Base-by-base conservation (phyloP, 371 early-diverging fungal genomes). In the Syncephalastrum monosporum region DNA sequence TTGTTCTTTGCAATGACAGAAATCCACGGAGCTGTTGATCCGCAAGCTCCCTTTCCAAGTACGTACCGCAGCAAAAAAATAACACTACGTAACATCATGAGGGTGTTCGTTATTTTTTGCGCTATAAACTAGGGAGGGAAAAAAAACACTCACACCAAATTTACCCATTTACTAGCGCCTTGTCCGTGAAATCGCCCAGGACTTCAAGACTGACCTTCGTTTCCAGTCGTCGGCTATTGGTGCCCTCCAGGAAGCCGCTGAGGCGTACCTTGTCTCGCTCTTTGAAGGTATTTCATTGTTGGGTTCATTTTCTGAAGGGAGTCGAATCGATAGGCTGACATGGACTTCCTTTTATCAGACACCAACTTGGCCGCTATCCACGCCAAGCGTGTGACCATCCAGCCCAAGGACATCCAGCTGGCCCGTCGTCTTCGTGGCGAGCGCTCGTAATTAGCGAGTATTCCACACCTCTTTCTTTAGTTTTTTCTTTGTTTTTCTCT, bases 351-450 rank as follows among this genome's bases (percentile, higher is more conserved):
- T 62, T 98, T 97, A 75, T 96, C 97, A 80, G 97, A 99, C 85
- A 98, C 98, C 70, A 95, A 98, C 87, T 84, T 96, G 77, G 96
- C 97, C 64, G 99, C 99, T 72, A 96, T 97, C 82, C 99, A 99
- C 85, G 99, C 98, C 75, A 97, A 97, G 89, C 92, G 99, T 82
- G 99, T 99, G 66, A 99, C 99, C 77, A 98, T 99, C 82, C 95
- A 97, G 85, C 95, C 96, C 74, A 96, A 96, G 87, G 99, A 99
- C 83, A 93, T 99, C 66, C 95, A 97, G 79, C 84, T 99, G 64
- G 99, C 98, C 65, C 88, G 91, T 67, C 91, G 96, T 79, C 91
- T 98, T 65, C 91, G 95, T 75, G 95, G 94, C 63, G 93, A 94
- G 79, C 88, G 93, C 71, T 79, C 87, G 61, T 91, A 89, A 87